Conservation (phyloP, 768 basidiomycete genomes). For the Austroboletus festivus region DNA sequence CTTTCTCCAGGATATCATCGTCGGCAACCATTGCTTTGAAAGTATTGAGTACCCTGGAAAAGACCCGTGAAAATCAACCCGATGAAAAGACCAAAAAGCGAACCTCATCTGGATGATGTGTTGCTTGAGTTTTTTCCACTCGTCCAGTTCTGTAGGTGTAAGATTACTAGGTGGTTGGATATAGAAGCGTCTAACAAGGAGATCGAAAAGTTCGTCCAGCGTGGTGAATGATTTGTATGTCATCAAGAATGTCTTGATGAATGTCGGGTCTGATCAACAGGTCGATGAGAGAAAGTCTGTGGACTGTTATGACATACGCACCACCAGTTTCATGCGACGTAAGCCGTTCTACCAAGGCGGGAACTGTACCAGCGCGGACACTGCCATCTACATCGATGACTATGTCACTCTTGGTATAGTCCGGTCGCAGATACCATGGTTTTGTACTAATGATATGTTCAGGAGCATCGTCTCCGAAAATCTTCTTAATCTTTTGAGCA, state of each 20-base stretch:
- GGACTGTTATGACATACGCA: slow-evolving; percentile 35
- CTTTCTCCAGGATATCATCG: slow-evolving; percentile 79
- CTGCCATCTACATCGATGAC: slow-evolving; percentile 80
- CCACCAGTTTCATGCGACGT: slow-evolving; percentile 89
- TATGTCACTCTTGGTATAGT: slow-evolving; percentile 77
- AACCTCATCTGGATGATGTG: slow-evolving; percentile 85
- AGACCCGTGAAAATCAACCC: slow-evolving; percentile 1
- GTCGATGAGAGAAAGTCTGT: slow-evolving; percentile 1
- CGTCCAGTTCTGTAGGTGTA: slow-evolving; percentile 54
- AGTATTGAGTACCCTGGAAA: slow-evolving; percentile 72
- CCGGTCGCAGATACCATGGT: slow-evolving; percentile 86
- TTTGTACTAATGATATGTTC: slow-evolving; percentile 43
- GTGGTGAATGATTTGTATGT: slow-evolving; percentile 95
- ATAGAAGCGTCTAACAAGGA: slow-evolving; percentile 76
- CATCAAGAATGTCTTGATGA: slow-evolving; percentile 88
- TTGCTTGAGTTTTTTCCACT: slow-evolving; percentile 86
- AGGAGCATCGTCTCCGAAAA: slow-evolving; percentile 62
- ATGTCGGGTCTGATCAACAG: slow-evolving; percentile 58
- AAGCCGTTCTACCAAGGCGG: slow-evolving; percentile 82
- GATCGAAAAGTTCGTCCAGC: slow-evolving; percentile 75
- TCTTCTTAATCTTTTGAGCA: slow-evolving; percentile 58
- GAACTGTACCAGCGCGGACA: slow-evolving; percentile 83
- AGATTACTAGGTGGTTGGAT: slow-evolving; percentile 73
- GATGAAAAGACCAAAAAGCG: slow-evolving; percentile 22
- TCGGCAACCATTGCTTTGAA: slow-evolving; percentile 87